phyloP scores from a whole-genome alignment of 1,284 basidiomycete genomes.

The Albatrellus sp. region DNA sequence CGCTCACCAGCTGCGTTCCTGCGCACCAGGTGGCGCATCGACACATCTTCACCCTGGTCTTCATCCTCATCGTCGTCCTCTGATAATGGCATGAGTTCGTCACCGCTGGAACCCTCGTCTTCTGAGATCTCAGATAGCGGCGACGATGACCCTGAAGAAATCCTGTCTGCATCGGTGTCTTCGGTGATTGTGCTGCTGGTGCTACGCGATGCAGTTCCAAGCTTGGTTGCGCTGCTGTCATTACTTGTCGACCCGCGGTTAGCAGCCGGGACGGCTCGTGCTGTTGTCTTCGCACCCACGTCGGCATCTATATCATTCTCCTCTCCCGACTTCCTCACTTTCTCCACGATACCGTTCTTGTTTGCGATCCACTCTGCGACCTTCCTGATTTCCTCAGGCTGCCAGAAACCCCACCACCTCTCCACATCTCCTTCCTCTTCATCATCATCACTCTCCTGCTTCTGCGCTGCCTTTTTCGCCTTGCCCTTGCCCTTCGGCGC shows the following conservation, averaged over 20 bases:
- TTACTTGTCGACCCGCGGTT: background rate
- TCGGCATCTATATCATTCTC: background rate
- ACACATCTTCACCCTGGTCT: background rate
- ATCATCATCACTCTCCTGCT: slow-evolving; percentile 17
- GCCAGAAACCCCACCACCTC: slow-evolving; percentile 64
- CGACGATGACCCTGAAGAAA: slow-evolving; percentile 6
- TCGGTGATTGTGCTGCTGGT: slow-evolving; percentile 5
- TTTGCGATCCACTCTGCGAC: slow-evolving; percentile 53
- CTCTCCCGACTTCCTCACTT: background rate
- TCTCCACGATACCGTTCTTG: slow-evolving; percentile 22
- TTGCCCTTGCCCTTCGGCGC: slow-evolving; percentile 13
- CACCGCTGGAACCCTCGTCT: background rate
- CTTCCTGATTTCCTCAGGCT: slow-evolving; percentile 48
- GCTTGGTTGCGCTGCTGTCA: background rate
- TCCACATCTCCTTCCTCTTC: slow-evolving; percentile 23
- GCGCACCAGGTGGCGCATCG: slow-evolving; percentile 1
- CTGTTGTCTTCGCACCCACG: background rate
- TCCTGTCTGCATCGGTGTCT: background rate
- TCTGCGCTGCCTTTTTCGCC: slow-evolving; percentile 12
- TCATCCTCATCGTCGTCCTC: slow-evolving; percentile 9
- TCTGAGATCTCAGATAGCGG: slow-evolving; percentile 7
- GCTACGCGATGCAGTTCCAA: slow-evolving; percentile 1
- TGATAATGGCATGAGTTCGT: no score
- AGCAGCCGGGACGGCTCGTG: background rate
- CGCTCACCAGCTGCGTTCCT: slow-evolving; percentile 8